Percentiles rank a stretch among this genome's conserved stretches.
Conservation (phyloP, 148 eudicot species). For the Cornus kousa region DNA sequence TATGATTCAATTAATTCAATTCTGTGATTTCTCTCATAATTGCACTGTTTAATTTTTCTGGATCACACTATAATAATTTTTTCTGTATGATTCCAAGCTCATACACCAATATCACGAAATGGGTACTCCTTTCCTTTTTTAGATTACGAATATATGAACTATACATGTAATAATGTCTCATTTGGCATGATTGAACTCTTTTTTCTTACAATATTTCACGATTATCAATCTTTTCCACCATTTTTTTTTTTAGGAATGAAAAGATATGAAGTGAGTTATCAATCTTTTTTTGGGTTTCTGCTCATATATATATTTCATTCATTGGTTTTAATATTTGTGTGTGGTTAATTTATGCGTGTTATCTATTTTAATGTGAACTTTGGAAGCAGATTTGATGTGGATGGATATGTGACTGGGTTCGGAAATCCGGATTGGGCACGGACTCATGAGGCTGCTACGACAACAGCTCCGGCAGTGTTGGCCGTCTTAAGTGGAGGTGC, state of each 20-base stretch:
- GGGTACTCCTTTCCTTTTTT: no score
- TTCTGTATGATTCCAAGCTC: no score
- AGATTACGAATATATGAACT: background rate
- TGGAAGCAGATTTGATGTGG: slow-evolving; percentile 74
- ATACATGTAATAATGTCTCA: background rate
- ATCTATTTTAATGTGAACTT: background rate
- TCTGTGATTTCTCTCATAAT: no score
- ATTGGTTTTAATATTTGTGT: slow-evolving; percentile 1
- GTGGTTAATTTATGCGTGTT: background rate
- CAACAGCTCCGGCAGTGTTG: slow-evolving; percentile 66
- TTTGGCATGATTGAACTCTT: no score
- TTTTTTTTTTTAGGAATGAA: background rate
- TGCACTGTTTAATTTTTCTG: background rate
- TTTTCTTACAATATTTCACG: background rate
- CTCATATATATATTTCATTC: background rate
- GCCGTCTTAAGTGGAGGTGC: slow-evolving; percentile 70
- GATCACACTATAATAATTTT: no score
- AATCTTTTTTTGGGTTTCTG: background rate
- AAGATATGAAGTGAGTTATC: background rate
- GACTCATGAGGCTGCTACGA: slow-evolving; percentile 66
- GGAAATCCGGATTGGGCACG: slow-evolving; percentile 81
- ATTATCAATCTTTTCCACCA: no score
- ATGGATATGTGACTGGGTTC: slow-evolving; percentile 68
- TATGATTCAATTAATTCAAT: no score
- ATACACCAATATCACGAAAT: no score